Conservation (phyloP, 2,329 filamentous ascomycete genomes). For the Lachnellula cervina region DNA sequence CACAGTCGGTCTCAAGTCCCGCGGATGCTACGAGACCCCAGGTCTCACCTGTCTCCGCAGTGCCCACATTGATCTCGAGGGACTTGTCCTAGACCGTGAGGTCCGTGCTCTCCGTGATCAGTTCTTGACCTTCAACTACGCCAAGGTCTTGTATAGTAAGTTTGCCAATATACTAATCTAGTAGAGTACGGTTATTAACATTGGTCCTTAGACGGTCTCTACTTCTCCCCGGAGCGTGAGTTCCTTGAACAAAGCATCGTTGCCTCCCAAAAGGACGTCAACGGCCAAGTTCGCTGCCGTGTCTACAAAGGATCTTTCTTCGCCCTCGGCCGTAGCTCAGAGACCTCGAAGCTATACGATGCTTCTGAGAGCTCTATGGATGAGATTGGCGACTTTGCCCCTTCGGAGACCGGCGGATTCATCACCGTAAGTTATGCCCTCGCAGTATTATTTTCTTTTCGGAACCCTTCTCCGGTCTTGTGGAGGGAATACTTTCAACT, state of each 20-base stretch:
- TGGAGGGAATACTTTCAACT: conserved; percentile 8
- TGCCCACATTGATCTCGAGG: conserved; percentile 53
- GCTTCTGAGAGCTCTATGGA: conserved; percentile 66
- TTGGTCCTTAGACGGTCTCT: conserved; percentile 42
- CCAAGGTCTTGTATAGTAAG: conserved; percentile 48
- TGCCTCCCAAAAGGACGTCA: conserved; percentile 56
- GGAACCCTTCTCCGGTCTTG: conserved; percentile 32
- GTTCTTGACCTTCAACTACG: conserved; percentile 62
- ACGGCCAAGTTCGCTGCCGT: conserved; percentile 56
- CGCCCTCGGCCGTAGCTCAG: conserved; percentile 53
- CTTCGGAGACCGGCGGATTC: conserved; percentile 60
- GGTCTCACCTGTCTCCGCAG: conserved; percentile 30
- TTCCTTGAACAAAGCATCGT: conserved; percentile 63
- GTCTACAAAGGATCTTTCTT: conserved; percentile 63
- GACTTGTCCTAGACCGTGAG: conserved; percentile 63
- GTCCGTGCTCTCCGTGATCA: conserved; percentile 66
- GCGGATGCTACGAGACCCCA: conserved; percentile 68
- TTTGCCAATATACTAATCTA: neutral
- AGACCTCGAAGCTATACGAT: conserved; percentile 67
- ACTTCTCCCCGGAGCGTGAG: conserved; percentile 66
- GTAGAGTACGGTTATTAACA: neutral
- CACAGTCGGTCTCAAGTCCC: conserved; percentile 64
- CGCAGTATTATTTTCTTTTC: too few species aligned
- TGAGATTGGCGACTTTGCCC: conserved; percentile 62
- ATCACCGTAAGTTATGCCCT: conserved; percentile 43